A percentile compares a stretch with the other conserved stretches of the same genome.
These are phyloP conservation scores for Halenospora varia DNA, from an alignment of 495 filamentous ascomycete genomes.

Conservation along the genomic window DNA sequence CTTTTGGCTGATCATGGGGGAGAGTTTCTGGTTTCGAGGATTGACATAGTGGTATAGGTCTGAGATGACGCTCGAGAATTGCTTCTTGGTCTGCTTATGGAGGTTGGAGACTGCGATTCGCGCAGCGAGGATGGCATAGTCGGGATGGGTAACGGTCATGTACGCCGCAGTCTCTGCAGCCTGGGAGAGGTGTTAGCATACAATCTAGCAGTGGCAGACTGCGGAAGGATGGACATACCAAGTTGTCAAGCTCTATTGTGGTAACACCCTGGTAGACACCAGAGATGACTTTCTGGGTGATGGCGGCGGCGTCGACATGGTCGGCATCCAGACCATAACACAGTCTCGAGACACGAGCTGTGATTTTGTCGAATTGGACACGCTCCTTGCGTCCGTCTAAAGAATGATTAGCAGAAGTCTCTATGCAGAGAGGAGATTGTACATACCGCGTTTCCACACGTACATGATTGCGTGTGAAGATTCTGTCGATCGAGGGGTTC, in stretches of 20 bases:
- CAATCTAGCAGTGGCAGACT: slow-evolving; percentile 5
- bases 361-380: slow-evolving; percentile 99
- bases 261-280: slow-evolving; percentile 98
- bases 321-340: slow-evolving; percentile 96
- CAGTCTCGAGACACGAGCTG: slow-evolving; percentile 90
- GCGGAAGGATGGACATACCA: slow-evolving; percentile 55
- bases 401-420: slow-evolving; percentile 21
- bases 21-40: slow-evolving; percentile 78
- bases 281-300: slow-evolving; percentile 98
- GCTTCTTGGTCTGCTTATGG: slow-evolving; percentile 99
- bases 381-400: slow-evolving; percentile 98
- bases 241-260: slow-evolving; percentile 90
- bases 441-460: slow-evolving; percentile 57
- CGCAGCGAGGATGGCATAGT: slow-evolving; percentile 97
- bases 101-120: slow-evolving; percentile 99
- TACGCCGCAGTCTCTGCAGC: slow-evolving; percentile 98
- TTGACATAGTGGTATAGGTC: slow-evolving; percentile 97
- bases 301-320: slow-evolving; percentile 95
- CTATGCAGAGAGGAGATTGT: neutral
- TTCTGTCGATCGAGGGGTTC: neutral
- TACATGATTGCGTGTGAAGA: slow-evolving; percentile 41
- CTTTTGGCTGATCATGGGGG: slow-evolving; percentile 89
- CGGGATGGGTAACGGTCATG: slow-evolving; percentile 98
- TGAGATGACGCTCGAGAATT: slow-evolving; percentile 88
- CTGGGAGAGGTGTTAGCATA: slow-evolving; percentile 40